Conservation (phyloP, 768 basidiomycete species). For the Erythrobasidium yunnanense region DNA sequence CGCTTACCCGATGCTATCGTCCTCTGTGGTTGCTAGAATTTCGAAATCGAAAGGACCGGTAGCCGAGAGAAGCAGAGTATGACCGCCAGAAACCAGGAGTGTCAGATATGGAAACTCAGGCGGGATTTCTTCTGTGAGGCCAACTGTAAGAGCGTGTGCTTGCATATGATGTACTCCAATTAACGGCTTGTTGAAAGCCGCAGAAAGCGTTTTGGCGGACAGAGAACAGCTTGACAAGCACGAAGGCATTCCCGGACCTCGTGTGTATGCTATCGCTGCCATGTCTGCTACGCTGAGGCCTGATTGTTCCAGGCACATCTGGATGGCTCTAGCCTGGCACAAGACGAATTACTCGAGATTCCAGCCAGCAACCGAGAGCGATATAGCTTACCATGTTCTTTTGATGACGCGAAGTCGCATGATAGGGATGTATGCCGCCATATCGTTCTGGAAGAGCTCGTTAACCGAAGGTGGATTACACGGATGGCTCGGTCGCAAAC, state of each 20-base stretch:
- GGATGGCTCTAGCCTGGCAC: slow-evolving; percentile 60
- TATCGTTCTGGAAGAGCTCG: slow-evolving; percentile 41
- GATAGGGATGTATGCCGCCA: slow-evolving; percentile 68
- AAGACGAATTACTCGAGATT: background rate
- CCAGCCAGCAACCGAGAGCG: background rate
- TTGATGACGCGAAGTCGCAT: slow-evolving; percentile 68
- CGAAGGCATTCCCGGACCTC: slow-evolving; percentile 62
- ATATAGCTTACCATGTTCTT: slow-evolving; percentile 55
- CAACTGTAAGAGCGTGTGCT: slow-evolving; percentile 77
- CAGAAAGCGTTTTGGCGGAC: slow-evolving; percentile 75
- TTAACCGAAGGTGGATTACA: too few relatives aligned
- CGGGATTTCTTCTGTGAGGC: slow-evolving; percentile 51
- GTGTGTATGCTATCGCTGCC: slow-evolving; percentile 80
- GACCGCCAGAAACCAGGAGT: slow-evolving; percentile 83
- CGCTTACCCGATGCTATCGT: slow-evolving; percentile 34
- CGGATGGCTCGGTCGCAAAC: slow-evolving; percentile 27
- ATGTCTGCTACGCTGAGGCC: slow-evolving; percentile 53
- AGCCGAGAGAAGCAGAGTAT: slow-evolving; percentile 75
- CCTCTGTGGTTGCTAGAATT: slow-evolving; percentile 34
- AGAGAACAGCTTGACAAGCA: slow-evolving; percentile 69
- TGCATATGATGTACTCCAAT: slow-evolving; percentile 87
- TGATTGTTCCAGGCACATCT: slow-evolving; percentile 58
- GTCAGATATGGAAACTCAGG: slow-evolving; percentile 75
- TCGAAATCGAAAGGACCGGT: slow-evolving; percentile 33
- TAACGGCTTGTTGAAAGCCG: slow-evolving; percentile 62